These are phyloP conservation scores for Sinapis alba DNA, from an alignment of 441 rosid species.

Conservation along the genomic window DNA sequence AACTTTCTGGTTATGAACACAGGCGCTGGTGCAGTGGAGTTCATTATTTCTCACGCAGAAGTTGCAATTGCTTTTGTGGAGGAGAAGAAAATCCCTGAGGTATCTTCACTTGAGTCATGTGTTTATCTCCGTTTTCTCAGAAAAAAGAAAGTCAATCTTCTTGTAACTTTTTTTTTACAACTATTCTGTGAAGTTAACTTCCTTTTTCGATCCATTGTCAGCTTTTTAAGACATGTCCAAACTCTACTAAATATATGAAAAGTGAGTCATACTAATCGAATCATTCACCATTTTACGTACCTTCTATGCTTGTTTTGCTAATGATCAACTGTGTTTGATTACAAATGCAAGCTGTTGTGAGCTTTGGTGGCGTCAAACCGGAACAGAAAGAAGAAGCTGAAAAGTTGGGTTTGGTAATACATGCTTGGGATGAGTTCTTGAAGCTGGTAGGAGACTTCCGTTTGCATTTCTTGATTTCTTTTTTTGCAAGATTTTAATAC, in stretches of 20 bases:
- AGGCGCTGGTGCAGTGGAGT: slow-evolving; percentile 96
- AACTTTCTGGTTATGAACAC: slow-evolving; percentile 9
- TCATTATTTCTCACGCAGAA: slow-evolving; percentile 84
- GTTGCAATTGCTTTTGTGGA: slow-evolving; percentile 88
- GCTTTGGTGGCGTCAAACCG: slow-evolving; percentile 79
- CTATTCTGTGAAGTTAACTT: slow-evolving; percentile 8
- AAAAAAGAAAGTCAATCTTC: neutral
- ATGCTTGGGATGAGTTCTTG: slow-evolving; percentile 91
- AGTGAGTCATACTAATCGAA: slow-evolving; percentile 54
- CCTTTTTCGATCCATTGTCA: slow-evolving; percentile 40
- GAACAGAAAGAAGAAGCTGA: slow-evolving; percentile 70
- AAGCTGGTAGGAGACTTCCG: slow-evolving; percentile 51
- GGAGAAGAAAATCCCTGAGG: slow-evolving; percentile 91
- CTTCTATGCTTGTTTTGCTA: neutral
- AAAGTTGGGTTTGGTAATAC: slow-evolving; percentile 60
- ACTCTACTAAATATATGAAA: slow-evolving; percentile 59
- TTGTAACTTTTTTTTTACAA: neutral
- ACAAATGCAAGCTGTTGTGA: slow-evolving; percentile 74
- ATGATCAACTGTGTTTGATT: slow-evolving; percentile 23
- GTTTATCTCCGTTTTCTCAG: neutral
- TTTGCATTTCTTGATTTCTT: neutral
- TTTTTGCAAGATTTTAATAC: neutral
- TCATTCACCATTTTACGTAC: slow-evolving; percentile 14
- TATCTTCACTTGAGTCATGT: slow-evolving; percentile 30
- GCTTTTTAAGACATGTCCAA: slow-evolving; percentile 85